Percentiles rank a stretch among this genome's conserved stretches.
Evolutionary conservation across 176 grass and related monocot genomes (phyloP).

Genomic region (Lolium perenne): DNA sequence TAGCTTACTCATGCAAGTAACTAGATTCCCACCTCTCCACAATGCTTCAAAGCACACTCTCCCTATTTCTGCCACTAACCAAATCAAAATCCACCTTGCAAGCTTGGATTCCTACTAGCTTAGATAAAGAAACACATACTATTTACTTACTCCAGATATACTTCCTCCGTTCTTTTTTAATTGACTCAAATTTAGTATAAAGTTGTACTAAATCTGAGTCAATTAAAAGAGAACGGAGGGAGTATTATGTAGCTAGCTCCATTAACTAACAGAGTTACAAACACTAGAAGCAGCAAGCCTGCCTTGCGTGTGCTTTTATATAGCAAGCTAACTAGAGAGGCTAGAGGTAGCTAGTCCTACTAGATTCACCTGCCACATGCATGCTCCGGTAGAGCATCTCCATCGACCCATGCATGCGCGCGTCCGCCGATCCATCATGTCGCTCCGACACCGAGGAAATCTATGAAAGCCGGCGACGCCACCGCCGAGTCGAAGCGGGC

Average conservation of each 20-base stretch:
- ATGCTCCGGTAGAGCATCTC: constrained; percentile 5
- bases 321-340: constrained; percentile 25
- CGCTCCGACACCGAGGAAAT: constrained; percentile 94
- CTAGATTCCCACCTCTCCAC: constrained; percentile 23
- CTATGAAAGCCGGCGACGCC: constrained; percentile 72
- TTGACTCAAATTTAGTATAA: too few relatives aligned
- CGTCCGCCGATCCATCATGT: constrained; percentile 54
- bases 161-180: too few relatives aligned
- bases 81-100: background rate
- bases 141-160: background rate
- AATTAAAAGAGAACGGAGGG: too few relatives aligned
- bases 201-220: too few relatives aligned
- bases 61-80: background rate
- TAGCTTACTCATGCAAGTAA: background rate
- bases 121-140: background rate
- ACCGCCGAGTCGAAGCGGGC: constrained; percentile 32
- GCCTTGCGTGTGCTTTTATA: background rate
- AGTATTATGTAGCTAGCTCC: background rate
- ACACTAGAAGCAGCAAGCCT: constrained; percentile 1
- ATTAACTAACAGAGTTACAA: background rate
- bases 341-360: constrained; percentile 1
- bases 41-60: constrained; percentile 23
- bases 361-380: constrained; percentile 43
- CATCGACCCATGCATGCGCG: constrained; percentile 15
- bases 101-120: background rate